These are phyloP conservation scores for Alternaria angustiovoidea DNA, from an alignment of 2,329 filamentous ascomycete genomes.

Conservation along the genomic window DNA sequence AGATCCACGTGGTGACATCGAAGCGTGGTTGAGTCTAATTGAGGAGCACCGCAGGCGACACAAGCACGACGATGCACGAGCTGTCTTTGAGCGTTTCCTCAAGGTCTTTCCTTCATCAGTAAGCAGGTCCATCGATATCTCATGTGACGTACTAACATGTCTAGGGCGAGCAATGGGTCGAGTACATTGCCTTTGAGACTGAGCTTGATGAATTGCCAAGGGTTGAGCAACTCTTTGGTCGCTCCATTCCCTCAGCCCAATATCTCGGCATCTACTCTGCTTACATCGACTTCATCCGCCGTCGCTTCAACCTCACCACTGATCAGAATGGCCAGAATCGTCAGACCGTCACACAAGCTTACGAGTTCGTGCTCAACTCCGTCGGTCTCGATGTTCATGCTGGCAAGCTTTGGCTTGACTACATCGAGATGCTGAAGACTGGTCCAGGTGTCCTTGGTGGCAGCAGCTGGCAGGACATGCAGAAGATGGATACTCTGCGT, in stretches of 20 bases:
- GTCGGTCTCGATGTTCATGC: constrained; percentile 92
- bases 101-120: constrained; percentile 89
- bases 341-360: constrained; percentile 81
- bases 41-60: constrained; percentile 82
- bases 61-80: constrained; percentile 81
- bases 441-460: constrained; percentile 87
- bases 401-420: constrained; percentile 90
- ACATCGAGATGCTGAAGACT: constrained; percentile 90
- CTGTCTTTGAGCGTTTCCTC: constrained; percentile 85
- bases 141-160: constrained; percentile 56
- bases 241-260: constrained; percentile 78
- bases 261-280: constrained; percentile 90
- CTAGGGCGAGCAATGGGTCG: constrained; percentile 90
- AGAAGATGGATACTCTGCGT: constrained; percentile 94
- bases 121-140: constrained; percentile 57
- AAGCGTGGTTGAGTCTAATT: constrained; percentile 90
- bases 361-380: constrained; percentile 89
- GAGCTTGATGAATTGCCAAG: constrained; percentile 81
- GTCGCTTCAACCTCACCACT: constrained; percentile 84
- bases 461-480: constrained; percentile 91
- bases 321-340: constrained; percentile 81
- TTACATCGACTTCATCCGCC: constrained; percentile 94
- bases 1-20: constrained; percentile 89
- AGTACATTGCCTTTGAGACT: constrained; percentile 88
- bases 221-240: constrained; percentile 84